Evolutionary conservation across 768 basidiomycete genomes (phyloP), one percentile per base, ranked within the genome.

Genomic region (Kwoniella newhampshirensis): DNA sequence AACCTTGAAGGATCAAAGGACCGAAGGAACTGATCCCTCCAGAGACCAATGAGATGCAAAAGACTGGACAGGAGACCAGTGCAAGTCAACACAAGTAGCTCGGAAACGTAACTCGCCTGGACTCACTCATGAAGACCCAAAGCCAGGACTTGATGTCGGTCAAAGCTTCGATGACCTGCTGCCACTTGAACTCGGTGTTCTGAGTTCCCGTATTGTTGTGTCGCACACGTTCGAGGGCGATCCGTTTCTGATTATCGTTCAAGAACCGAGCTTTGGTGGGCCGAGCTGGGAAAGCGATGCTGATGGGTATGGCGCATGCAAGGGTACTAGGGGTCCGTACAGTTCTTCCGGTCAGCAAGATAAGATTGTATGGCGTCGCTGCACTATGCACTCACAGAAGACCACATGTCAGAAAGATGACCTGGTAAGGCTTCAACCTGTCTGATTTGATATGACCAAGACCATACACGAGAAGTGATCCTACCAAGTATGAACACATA

Each of bases 341-440:
- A 80, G 13, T 4, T 9, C 9, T 8, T 12, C 18, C 11, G 13
- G 26, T 17, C 5, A n/a, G 47, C 12, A 6, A 28, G 8, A 26
- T 28, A 30, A n/a, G 32, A 32, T 32, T 6, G 13, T 32, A 32
- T 7, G 6, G 21, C 40, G 40, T 6, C 17, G 21, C 6, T n/a
- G 6, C 17, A 18, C 20, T 7, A 21, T n/a, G 9, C 8, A 63
- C 62, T 55, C 47, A 63, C 57, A 66, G 58, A 3, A 78, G 59
- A 9, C 81, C 81, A 41, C 79, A 79, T 65, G 80, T 79, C 3
- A 82, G 64, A 70, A 81, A 82, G 35, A 82, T 81, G 25, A 53
- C 23, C 27, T 74, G 81, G 58, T 81, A 82, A 4, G 80, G 73
- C 43, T 74, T 64, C 1, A 81, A 66, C 1, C 60, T 56, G 17